Percentiles rank a stretch among this genome's conserved stretches.
Evolutionary conservation across 768 basidiomycete species (phyloP).

Genomic region (Tremella yokohamensis): DNA sequence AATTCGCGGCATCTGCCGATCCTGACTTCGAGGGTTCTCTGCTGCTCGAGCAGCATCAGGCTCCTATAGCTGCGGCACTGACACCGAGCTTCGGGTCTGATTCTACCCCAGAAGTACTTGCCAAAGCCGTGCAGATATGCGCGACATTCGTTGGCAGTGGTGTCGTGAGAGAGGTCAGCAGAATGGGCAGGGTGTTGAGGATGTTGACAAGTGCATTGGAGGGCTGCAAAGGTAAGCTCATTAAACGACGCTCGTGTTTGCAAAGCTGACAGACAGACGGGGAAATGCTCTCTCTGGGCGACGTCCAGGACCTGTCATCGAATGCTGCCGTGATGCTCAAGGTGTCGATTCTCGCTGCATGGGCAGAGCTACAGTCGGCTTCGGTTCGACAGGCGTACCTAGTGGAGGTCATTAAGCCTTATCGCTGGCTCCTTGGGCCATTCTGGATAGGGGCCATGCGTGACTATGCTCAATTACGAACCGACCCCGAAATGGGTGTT

Average conservation of each 20-base stretch:
- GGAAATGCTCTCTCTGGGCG: constrained; percentile 78
- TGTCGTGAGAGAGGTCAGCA: constrained; percentile 77
- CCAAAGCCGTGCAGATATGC: constrained; percentile 86
- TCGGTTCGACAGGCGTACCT: constrained; percentile 72
- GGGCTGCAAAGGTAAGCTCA: constrained; percentile 71
- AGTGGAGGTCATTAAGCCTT: constrained; percentile 73
- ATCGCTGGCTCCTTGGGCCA: constrained; percentile 67
- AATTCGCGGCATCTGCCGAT: constrained; percentile 80
- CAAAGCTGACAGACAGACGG: constrained; percentile 58
- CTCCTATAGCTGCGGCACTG: constrained; percentile 93
- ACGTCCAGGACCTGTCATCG: constrained; percentile 78
- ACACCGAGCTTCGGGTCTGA: constrained; percentile 95
- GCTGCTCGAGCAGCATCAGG: constrained; percentile 93
- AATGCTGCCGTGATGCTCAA: constrained; percentile 94
- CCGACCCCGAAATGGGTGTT: constrained; percentile 67
- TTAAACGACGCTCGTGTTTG: too few species aligned
- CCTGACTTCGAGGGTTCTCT: constrained; percentile 87
- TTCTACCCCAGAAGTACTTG: constrained; percentile 89
- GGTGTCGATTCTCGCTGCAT: constrained; percentile 86
- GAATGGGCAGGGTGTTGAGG: constrained; percentile 93
- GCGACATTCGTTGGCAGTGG: constrained; percentile 94
- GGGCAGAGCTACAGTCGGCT: constrained; percentile 87
- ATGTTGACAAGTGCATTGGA: constrained; percentile 80
- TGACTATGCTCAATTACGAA: constrained; percentile 86
- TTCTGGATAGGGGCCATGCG: constrained; percentile 85